Base-by-base conservation (phyloP, 1,284 basidiomycete genomes). In the Clitocybe nebularis region DNA sequence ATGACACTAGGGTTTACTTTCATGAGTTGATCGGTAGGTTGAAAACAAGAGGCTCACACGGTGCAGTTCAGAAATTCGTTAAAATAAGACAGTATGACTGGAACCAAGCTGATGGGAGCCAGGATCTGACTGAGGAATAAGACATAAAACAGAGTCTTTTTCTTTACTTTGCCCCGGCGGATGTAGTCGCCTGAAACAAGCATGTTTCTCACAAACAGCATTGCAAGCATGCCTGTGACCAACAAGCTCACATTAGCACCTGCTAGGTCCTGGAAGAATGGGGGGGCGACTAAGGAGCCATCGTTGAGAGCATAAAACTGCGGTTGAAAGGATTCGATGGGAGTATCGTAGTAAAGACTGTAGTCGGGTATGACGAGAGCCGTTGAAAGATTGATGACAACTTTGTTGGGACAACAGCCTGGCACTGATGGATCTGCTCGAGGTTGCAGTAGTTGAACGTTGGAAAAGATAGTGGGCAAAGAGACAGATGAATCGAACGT, bases 161-260 rank as follows among this genome's bases (percentile, higher is more conserved):
- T 79, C 67, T 75, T 84, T 52, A 75, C 76, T 63, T 61, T 79
- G 33, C 66, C 77, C 43, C 72, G 62, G 20, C 74, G 67, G 29
- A 81, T 55, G 57, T 79, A 84, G 47, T 71, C 66, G 26, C 67
- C 60, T 9, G 77, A 71, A 43, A 70, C 68, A 43, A 72, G 49
- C n/a, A 76, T 68, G 52, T 79, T 84, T 43, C 75, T 59, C 29
- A 74, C 44, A 53, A 81, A 82, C 38, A 83, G 58, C 55, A 70
- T 68, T 37, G 68, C 62, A 43, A 82, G 63, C 33, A 68, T 67
- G 26, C 75, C 75, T 14, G 66, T 59, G 32, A 79, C 58, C 37
- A 80, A 54, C 8, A 84, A 59, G 49, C 65, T 66, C 17, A 69
- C 54, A 48, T 74, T 67, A 14, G 74, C 66, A 36, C 64, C 52